phyloP scores from a whole-genome alignment of 768 basidiomycete genomes.

The Boletales sp. region DNA sequence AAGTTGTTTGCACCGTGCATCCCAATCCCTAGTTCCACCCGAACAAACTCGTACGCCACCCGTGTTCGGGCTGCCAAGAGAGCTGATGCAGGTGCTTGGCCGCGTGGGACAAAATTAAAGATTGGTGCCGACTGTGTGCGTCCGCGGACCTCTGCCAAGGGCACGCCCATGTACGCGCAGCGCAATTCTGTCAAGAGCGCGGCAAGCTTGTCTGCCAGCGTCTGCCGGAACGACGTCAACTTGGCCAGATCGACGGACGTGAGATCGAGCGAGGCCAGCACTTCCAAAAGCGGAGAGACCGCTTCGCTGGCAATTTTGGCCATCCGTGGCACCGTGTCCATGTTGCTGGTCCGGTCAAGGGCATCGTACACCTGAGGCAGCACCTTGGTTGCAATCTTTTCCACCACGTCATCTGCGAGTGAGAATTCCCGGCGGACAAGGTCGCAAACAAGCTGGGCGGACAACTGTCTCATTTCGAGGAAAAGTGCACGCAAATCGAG shows the following conservation, averaged over 20 bases:
- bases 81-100: constrained; percentile 61
- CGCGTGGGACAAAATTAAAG: constrained; percentile 46
- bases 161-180: constrained; percentile 28
- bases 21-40: constrained; percentile 64
- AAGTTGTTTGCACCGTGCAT: constrained; percentile 82
- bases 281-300: constrained; percentile 60
- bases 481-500: constrained; percentile 80
- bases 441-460: constrained; percentile 20
- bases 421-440: constrained; percentile 12
- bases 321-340: constrained; percentile 74
- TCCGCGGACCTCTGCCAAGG: constrained; percentile 18
- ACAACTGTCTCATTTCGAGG: constrained; percentile 48
- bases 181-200: constrained; percentile 25
- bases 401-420: constrained; percentile 7
- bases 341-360: constrained; percentile 63
- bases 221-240: constrained; percentile 22
- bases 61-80: constrained; percentile 54
- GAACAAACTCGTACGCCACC: constrained; percentile 74
- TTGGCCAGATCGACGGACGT: constrained; percentile 16
- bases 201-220: constrained; percentile 12
- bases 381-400: constrained; percentile 30
- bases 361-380: constrained; percentile 41
- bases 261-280: constrained; percentile 10
- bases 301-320: constrained; percentile 61
- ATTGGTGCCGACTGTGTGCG: constrained; percentile 19